Evolutionary conservation across 2,329 filamentous ascomycete species (phyloP).

Genomic region (Thielaviopsis punctulata): DNA sequence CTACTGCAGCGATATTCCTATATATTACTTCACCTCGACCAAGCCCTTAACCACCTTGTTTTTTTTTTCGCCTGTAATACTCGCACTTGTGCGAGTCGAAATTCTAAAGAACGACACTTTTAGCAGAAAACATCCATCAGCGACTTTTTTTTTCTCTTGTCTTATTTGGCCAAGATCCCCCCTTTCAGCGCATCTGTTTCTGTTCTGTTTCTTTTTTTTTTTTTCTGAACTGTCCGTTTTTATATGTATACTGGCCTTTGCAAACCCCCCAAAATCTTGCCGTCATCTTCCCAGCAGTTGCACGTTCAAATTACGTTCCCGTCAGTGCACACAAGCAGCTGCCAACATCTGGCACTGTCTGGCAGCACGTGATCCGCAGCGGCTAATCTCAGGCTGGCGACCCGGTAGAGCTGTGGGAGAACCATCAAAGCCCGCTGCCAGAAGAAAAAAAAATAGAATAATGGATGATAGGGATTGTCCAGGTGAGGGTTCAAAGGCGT

Average conservation of each 20-base stretch:
- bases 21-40: background rate
- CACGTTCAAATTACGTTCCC: background rate
- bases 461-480: constrained; percentile 11
- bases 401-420: constrained; percentile 11
- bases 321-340: background rate
- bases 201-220: background rate
- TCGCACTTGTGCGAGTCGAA: background rate
- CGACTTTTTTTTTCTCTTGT: background rate
- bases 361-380: constrained; percentile 8
- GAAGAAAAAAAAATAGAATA: constrained; percentile 6
- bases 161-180: background rate
- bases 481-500: constrained; percentile 10
- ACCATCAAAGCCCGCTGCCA: constrained; percentile 10
- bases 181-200: background rate
- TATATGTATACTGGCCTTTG: background rate
- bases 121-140: background rate
- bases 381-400: constrained; percentile 12
- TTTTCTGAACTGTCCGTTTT: background rate
- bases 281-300: background rate
- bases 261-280: background rate
- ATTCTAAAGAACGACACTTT: background rate
- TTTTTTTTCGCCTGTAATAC: background rate
- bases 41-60: too few species aligned
- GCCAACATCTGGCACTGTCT: background rate
- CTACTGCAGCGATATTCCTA: background rate